These are phyloP conservation scores for Pigoraptor vietnamica DNA, from an alignment of 78 protist species.

Conservation along the genomic window DNA sequence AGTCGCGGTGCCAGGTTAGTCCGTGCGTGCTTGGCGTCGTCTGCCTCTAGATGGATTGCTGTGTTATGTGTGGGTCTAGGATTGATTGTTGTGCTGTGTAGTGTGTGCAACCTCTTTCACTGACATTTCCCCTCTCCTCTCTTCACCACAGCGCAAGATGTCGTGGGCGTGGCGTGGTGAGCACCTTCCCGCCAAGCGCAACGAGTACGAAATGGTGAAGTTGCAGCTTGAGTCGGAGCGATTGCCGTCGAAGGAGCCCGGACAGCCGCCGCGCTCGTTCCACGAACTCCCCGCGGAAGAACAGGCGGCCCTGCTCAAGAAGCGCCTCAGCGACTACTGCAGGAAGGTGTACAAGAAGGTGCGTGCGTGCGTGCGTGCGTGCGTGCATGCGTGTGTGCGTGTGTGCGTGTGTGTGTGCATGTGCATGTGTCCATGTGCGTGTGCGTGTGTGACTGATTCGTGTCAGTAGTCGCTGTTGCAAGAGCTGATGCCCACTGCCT, in stretches of 20 bases:
- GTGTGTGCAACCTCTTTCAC: neutral
- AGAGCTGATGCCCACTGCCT: too few relatives aligned
- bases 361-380: conserved; percentile 23
- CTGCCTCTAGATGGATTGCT: neutral
- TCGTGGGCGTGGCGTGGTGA: conserved; percentile 95
- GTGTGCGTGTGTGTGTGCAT: too few relatives aligned
- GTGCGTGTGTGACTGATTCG: neutral
- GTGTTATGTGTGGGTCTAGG: too few relatives aligned
- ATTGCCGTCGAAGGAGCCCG: neutral
- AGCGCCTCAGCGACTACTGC: conserved; percentile 73
- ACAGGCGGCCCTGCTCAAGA: conserved; percentile 45
- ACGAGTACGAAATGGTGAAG: conserved; percentile 50
- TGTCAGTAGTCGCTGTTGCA: neutral
- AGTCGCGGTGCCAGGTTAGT: conserved; percentile 32
- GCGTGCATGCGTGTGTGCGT: neutral
- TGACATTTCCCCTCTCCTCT: too few relatives aligned
- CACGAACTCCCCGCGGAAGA: conserved; percentile 43
- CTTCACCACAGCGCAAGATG: conserved; percentile 67
- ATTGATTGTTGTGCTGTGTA: neutral
- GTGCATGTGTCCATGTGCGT: too few relatives aligned
- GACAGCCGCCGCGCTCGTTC: conserved; percentile 23
- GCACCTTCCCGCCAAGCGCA: conserved; percentile 38
- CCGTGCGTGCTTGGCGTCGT: neutral
- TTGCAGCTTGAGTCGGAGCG: conserved; percentile 68
- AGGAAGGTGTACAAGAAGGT: conserved; percentile 56